A percentile compares a stretch with the other conserved stretches of the same genome.
These are phyloP conservation scores for Trametes gibbosa DNA, from an alignment of 768 basidiomycete genomes.

Conservation along the genomic window DNA sequence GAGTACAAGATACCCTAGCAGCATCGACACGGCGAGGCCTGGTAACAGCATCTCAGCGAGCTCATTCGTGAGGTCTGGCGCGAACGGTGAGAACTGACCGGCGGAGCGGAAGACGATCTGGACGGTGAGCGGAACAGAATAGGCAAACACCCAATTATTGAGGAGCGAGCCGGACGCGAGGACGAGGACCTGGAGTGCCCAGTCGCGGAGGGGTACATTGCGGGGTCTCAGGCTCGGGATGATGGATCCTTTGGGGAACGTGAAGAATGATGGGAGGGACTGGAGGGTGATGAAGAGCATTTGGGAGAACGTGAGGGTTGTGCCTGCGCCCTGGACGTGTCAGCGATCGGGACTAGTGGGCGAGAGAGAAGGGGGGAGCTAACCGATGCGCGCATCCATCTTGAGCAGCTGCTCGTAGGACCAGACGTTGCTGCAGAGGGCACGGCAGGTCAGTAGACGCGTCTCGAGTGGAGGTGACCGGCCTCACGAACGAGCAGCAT, in stretches of 20 bases:
- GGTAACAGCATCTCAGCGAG: not conserved
- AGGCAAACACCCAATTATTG: conserved; percentile 82
- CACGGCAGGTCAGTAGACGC: not conserved
- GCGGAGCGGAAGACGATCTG: conserved; percentile 86
- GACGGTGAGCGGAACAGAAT: conserved; percentile 70
- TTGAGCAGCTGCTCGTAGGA: conserved; percentile 73
- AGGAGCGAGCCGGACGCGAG: conserved; percentile 65
- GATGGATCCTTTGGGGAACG: conserved; percentile 24
- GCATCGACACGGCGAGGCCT: conserved; percentile 79
- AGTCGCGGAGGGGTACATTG: conserved; percentile 63
- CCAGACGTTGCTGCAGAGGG: conserved; percentile 62
- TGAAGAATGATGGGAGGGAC: conserved; percentile 62
- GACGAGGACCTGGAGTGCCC: conserved; percentile 71
- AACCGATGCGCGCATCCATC: conserved; percentile 67
- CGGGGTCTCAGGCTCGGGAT: conserved; percentile 61
- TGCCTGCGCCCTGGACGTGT: conserved; percentile 42
- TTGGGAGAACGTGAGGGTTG: conserved; percentile 82
- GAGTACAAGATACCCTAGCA: conserved; percentile 60
- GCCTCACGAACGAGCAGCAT: conserved; percentile 67
- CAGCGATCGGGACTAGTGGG: not conserved
- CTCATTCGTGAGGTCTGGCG: not conserved
- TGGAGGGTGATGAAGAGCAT: conserved; percentile 75
- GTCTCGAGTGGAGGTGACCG: not conserved
- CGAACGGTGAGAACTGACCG: conserved; percentile 39
- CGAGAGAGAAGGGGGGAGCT: conserved; percentile 11